Evolutionary conservation across 768 basidiomycete species (phyloP), one percentile per base, ranked within the genome.

Genomic region (Podaxis sp.): DNA sequence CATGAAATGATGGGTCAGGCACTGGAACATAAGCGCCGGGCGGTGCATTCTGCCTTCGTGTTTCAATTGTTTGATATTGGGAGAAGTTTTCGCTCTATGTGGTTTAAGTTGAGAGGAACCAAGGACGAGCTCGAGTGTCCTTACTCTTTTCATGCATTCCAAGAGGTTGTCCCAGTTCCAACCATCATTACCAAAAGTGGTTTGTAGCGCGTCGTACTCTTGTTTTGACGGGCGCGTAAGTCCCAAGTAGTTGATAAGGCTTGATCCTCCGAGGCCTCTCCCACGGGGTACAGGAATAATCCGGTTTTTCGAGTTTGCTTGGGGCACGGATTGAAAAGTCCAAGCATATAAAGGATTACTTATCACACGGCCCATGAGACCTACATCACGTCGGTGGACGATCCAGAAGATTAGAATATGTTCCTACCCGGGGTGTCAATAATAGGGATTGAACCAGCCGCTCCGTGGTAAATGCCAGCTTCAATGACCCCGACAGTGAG

Each of bases 401-500:
- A 41, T 46, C 43, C 19, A 19, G 43, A 8, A 5, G 29, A 57
- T 12, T n/a, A 12, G 62, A 33, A 8, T 29, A n/a, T 6, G 38
- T 13, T 22, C 33, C 12, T 59, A 71, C 67, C 68, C n/a, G 69
- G 70, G 27, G 69, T 67, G 36, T 64, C 59, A 24, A 66, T 52
- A 3, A 51, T 17, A 36, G 55, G 63, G 3, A 38, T 27, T 17
- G 38, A 36, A 33, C 52, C 59, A 19, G 59, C 41, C 4, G 46
- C 15, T 24, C 29, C 43, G 49, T 64, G 55, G 53, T 64, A 55
- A 19, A 47, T 49, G 7, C 74, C 74, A 37, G 74, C 73, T 60
- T 76, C 75, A 63, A 81, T 72, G 29, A 81, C 64, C 43, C 80
- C 73, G 37, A 80, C 75, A 2, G 68, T 74, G 0, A 72, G 25